These are phyloP conservation scores for Aspergillus cristatus DNA, from an alignment of 495 filamentous ascomycete species.

Conservation along the genomic window DNA sequence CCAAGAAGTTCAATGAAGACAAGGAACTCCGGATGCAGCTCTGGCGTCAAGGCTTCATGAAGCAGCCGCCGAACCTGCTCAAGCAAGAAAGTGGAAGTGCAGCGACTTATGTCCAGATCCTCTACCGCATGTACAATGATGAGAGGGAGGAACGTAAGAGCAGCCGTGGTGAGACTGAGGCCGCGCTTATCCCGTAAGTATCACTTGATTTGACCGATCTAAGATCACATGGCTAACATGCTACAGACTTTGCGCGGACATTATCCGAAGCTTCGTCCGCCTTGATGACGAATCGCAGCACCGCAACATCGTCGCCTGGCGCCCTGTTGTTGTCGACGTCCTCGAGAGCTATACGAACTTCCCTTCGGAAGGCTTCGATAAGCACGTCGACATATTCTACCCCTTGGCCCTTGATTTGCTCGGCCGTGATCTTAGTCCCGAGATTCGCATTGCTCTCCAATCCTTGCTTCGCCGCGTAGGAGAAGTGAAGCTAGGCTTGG, in stretches of 20 bases:
- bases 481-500: conserved; percentile 67
- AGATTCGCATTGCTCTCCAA: conserved; percentile 69
- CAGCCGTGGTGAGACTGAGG: conserved; percentile 72
- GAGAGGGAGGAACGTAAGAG: conserved; percentile 70
- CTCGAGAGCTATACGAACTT: conserved; percentile 89
- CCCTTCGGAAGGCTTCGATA: conserved; percentile 69
- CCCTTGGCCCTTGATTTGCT: conserved; percentile 79
- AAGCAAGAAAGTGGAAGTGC: conserved; percentile 95
- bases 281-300: conserved; percentile 94
- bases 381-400: conserved; percentile 74
- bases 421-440: conserved; percentile 65
- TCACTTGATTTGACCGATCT: too few relatives aligned
- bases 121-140: conserved; percentile 96
- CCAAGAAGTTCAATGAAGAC: conserved; percentile 93
- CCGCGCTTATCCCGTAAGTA: conserved; percentile 75
- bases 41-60: conserved; percentile 99
- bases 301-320: conserved; percentile 91
- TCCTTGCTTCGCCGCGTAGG: conserved; percentile 69
- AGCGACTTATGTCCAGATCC: conserved; percentile 84
- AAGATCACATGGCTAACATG: too few relatives aligned
- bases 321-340: conserved; percentile 96
- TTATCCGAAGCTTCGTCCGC: conserved; percentile 69
- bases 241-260: conserved; percentile 72
- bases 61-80: conserved; percentile 94
- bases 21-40: conserved; percentile 90